These are phyloP conservation scores for Lichtheimia hyalospora DNA, from an alignment of 371 early-diverging fungal genomes.

Conservation along the genomic window DNA sequence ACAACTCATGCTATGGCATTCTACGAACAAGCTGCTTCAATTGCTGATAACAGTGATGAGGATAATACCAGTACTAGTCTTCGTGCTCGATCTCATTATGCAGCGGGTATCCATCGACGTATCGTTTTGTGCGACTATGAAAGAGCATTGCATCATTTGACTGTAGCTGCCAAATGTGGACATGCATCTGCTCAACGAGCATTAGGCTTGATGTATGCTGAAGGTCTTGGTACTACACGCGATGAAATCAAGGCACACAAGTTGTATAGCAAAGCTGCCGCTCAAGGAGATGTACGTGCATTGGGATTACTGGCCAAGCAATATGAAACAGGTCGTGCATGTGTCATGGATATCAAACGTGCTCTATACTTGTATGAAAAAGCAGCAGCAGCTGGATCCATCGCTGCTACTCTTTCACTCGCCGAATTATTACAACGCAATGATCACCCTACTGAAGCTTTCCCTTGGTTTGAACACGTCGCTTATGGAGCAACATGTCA, in stretches of 20 bases:
- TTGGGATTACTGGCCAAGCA: slow-evolving; percentile 21
- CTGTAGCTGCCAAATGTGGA: slow-evolving; percentile 21
- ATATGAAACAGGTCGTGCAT: slow-evolving; percentile 22
- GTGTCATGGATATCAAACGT: slow-evolving; percentile 8
- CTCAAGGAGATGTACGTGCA: slow-evolving; percentile 20
- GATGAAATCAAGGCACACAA: slow-evolving; percentile 12
- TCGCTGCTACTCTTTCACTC: slow-evolving; percentile 13
- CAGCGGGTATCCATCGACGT: slow-evolving; percentile 25
- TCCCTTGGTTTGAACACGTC: slow-evolving; percentile 8
- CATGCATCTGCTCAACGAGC: slow-evolving; percentile 28
- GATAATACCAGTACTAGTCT: not conserved
- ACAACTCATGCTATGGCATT: slow-evolving; percentile 3
- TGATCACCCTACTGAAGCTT: slow-evolving; percentile 5
- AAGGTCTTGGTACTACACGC: slow-evolving; percentile 9
- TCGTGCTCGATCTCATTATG: slow-evolving; percentile 21
- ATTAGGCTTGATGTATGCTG: slow-evolving; percentile 15
- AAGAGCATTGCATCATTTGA: slow-evolving; percentile 26
- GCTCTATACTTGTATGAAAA: slow-evolving; percentile 14
- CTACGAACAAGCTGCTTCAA: slow-evolving; percentile 7
- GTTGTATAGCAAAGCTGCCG: slow-evolving; percentile 20
- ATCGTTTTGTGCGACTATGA: slow-evolving; percentile 14
- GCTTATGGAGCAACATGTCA: slow-evolving; percentile 1
- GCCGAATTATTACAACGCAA: slow-evolving; percentile 14
- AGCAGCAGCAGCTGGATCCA: slow-evolving; percentile 2
- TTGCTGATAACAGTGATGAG: slow-evolving; percentile 9